Percentiles rank a stretch among this genome's conserved stretches.
These are phyloP conservation scores for Euclidium syriacum DNA, from an alignment of 345 rosid species.

Conservation along the genomic window DNA sequence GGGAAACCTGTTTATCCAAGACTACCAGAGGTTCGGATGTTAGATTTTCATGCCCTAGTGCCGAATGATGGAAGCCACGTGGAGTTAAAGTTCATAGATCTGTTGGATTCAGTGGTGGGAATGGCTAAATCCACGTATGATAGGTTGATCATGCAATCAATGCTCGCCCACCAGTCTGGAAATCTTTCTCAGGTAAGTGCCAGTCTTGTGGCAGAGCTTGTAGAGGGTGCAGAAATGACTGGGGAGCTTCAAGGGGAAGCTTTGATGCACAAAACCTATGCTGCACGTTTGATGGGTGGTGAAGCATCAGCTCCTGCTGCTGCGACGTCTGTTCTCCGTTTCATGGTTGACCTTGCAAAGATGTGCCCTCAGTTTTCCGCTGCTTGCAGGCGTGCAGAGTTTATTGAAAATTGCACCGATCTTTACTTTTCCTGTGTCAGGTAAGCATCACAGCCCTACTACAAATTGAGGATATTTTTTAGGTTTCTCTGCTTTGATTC, in stretches of 20 bases:
- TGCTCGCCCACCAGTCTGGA: constrained; percentile 90
- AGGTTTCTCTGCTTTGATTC: not conserved
- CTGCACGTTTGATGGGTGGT: constrained; percentile 98
- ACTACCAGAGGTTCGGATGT: constrained; percentile 97
- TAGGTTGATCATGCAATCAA: constrained; percentile 73
- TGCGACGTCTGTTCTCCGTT: constrained; percentile 91
- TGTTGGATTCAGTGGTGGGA: constrained; percentile 83
- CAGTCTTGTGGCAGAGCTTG: constrained; percentile 88
- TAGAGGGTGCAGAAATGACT: constrained; percentile 85
- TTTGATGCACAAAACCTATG: constrained; percentile 99
- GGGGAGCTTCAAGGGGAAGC: constrained; percentile 99
- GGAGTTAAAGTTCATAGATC: constrained; percentile 88
- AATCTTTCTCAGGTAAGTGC: constrained; percentile 85
- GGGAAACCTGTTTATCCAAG: constrained; percentile 97
- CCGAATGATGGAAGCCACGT: constrained; percentile 74
- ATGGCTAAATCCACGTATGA: constrained; percentile 98
- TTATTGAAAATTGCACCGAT: constrained; percentile 87
- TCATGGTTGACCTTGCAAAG: constrained; percentile 99
- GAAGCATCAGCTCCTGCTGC: constrained; percentile 99
- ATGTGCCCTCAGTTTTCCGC: constrained; percentile 94
- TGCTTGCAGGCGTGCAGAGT: constrained; percentile 87
- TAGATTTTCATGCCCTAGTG: constrained; percentile 97
- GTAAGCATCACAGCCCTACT: constrained; percentile 42
- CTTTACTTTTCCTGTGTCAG: constrained; percentile 96
- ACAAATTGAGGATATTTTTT: constrained; percentile 5